These are phyloP conservation scores for Hemisphaericaspora subhashii DNA, from an alignment of 1,139 yeast species.

Conservation along the genomic window DNA sequence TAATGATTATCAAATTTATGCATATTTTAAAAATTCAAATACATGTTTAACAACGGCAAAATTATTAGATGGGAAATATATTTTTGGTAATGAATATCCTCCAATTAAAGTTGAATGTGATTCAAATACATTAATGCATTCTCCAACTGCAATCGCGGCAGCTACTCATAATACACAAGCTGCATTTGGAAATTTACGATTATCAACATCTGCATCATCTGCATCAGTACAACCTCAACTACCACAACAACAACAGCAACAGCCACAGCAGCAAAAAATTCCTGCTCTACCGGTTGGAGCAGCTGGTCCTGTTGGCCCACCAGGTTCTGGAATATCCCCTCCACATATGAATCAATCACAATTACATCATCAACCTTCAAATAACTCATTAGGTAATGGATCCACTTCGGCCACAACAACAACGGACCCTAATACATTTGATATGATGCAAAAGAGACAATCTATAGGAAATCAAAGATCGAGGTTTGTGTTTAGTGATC, in stretches of 20 bases:
- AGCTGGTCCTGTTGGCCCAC: constrained; percentile 6
- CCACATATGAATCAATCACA: constrained; percentile 15
- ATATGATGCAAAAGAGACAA: constrained; percentile 41
- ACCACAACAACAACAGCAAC: constrained; percentile 13
- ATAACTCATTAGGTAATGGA: constrained; percentile 11
- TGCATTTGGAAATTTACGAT: constrained; percentile 22
- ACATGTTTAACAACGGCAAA: constrained; percentile 74
- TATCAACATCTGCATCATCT: constrained; percentile 12
- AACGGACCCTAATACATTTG: too few relatives aligned
- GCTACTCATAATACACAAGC: constrained; percentile 14
- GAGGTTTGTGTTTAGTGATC: constrained; percentile 70
- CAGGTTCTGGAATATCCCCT: constrained; percentile 18
- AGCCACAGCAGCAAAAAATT: too few relatives aligned
- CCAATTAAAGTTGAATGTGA: constrained; percentile 57
- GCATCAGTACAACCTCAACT: background rate
- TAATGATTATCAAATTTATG: constrained; percentile 48
- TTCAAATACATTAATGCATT: constrained; percentile 20
- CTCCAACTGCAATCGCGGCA: constrained; percentile 17
- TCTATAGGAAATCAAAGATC: constrained; percentile 59
- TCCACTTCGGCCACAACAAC: constrained; percentile 3
- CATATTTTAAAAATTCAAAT: constrained; percentile 62
- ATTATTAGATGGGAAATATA: constrained; percentile 60
- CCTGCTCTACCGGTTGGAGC: too few relatives aligned
- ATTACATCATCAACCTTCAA: constrained; percentile 14
- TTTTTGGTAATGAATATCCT: constrained; percentile 60